Evolutionary conservation across 352 stramenopile species (phyloP).

Genomic region (Globisporangium rhizosaccharum): DNA sequence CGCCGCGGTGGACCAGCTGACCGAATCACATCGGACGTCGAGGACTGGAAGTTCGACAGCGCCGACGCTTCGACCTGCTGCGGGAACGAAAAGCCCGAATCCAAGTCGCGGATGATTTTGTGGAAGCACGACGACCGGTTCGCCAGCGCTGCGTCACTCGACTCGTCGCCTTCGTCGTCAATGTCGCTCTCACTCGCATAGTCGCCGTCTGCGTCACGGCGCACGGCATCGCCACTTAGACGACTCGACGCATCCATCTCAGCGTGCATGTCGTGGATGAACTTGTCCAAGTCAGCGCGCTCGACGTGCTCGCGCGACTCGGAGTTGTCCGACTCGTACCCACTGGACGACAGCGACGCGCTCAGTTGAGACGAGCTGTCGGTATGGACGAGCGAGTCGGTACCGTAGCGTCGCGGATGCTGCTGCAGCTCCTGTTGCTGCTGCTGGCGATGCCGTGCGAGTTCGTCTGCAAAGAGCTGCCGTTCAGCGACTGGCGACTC

Average conservation of each 20-base stretch:
- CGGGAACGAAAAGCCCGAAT: conserved; percentile 51
- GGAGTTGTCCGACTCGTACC: conserved; percentile 24
- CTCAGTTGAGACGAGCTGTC: conserved; percentile 24
- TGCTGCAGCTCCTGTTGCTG: neutral
- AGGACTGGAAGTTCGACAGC: conserved; percentile 21
- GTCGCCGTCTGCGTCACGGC: neutral
- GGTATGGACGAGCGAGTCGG: conserved; percentile 23
- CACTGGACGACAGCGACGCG: conserved; percentile 19
- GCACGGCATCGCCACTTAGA: neutral
- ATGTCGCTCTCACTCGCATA: conserved; percentile 19
- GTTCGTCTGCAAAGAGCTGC: no score
- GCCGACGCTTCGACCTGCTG: conserved; percentile 27
- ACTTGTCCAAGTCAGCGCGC: conserved; percentile 23
- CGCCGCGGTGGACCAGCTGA: conserved; percentile 1
- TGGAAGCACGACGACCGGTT: conserved; percentile 28
- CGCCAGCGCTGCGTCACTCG: conserved; percentile 1
- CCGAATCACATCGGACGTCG: neutral
- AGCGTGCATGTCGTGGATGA: conserved; percentile 17
- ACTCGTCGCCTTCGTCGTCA: conserved; percentile 18
- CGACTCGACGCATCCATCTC: conserved; percentile 7
- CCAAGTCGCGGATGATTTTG: conserved; percentile 51
- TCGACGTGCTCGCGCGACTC: conserved; percentile 14
- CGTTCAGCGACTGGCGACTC: no score
- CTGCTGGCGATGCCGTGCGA: no score
- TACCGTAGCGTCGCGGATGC: neutral